A percentile compares a stretch with the other conserved stretches of the same genome.
Evolutionary conservation across 768 basidiomycete species (phyloP).

Genomic region (Podaxis pistillaris): DNA sequence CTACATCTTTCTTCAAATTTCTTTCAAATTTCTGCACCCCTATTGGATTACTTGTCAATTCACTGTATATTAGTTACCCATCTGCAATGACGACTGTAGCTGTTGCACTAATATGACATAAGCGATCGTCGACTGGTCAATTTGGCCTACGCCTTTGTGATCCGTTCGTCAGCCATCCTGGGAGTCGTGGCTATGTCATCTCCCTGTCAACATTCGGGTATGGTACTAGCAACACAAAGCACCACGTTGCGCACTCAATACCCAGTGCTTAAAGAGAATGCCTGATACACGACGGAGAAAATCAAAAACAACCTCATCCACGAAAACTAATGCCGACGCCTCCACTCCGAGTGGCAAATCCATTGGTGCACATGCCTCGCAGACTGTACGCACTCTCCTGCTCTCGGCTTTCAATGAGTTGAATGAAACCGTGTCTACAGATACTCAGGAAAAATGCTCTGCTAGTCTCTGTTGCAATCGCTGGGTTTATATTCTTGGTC

Average conservation of each 20-base stretch:
- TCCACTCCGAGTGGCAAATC: not conserved
- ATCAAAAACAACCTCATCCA: not conserved
- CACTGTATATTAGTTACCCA: not conserved
- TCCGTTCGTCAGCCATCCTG: not conserved
- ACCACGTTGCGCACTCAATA: not conserved
- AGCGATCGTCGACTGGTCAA: too few relatives aligned
- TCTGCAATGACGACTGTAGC: not conserved
- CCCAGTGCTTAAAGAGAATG: not conserved
- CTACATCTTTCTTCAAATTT: not conserved
- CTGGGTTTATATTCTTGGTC: not conserved
- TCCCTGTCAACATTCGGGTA: not conserved
- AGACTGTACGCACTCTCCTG: not conserved
- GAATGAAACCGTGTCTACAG: not conserved
- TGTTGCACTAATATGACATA: too few relatives aligned
- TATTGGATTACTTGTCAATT: not conserved
- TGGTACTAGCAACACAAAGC: not conserved
- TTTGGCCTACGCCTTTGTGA: not conserved
- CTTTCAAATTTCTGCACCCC: not conserved
- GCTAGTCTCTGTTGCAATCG: not conserved
- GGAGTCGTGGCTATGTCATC: conserved; percentile 14
- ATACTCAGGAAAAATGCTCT: not conserved
- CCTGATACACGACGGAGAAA: conserved; percentile 5
- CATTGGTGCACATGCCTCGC: not conserved
- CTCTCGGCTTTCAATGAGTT: not conserved
- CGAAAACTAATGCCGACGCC: not conserved